phyloP scores from a whole-genome alignment of 2,329 filamentous ascomycete genomes.

The Torrubiella hemipterigena region DNA sequence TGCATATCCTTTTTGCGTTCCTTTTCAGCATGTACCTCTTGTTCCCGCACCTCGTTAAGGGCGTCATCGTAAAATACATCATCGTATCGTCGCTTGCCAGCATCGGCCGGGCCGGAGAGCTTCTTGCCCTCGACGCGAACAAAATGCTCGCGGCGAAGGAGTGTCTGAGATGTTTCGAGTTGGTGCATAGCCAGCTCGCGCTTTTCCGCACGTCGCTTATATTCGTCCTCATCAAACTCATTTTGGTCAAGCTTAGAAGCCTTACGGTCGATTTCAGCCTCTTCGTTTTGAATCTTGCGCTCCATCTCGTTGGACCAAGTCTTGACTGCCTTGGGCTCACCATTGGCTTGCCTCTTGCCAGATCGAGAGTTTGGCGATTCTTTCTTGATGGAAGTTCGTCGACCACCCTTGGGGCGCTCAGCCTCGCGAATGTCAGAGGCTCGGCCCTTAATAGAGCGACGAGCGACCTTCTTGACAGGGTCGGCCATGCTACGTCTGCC shows the following conservation, averaged over 20 bases:
- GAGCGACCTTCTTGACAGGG: constrained; percentile 16
- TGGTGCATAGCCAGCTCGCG: constrained; percentile 55
- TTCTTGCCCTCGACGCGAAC: constrained; percentile 44
- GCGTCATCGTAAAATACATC: constrained; percentile 69
- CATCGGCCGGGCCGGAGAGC: constrained; percentile 55
- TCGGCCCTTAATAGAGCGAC: constrained; percentile 33
- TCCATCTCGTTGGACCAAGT: constrained; percentile 42
- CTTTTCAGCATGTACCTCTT: constrained; percentile 87
- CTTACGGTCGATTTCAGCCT: constrained; percentile 29
- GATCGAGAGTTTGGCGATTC: constrained; percentile 35
- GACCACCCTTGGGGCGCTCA: constrained; percentile 33
- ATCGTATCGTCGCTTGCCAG: constrained; percentile 66
- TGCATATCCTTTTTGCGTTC: constrained; percentile 99
- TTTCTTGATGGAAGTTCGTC: constrained; percentile 39
- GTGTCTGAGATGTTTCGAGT: constrained; percentile 51
- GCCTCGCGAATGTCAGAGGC: constrained; percentile 38
- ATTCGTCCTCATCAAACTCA: constrained; percentile 32
- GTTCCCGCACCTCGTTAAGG: constrained; percentile 74
- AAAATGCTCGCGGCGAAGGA: constrained; percentile 49
- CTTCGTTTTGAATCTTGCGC: constrained; percentile 24
- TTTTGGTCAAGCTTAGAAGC: constrained; percentile 32
- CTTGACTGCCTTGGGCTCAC: constrained; percentile 53
- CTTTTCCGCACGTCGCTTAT: constrained; percentile 49
- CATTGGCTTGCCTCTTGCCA: constrained; percentile 49
- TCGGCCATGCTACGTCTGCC: constrained; percentile 2